Evolutionary conservation across 2,329 filamentous ascomycete genomes (phyloP).

Genomic region (Nemania sp.): DNA sequence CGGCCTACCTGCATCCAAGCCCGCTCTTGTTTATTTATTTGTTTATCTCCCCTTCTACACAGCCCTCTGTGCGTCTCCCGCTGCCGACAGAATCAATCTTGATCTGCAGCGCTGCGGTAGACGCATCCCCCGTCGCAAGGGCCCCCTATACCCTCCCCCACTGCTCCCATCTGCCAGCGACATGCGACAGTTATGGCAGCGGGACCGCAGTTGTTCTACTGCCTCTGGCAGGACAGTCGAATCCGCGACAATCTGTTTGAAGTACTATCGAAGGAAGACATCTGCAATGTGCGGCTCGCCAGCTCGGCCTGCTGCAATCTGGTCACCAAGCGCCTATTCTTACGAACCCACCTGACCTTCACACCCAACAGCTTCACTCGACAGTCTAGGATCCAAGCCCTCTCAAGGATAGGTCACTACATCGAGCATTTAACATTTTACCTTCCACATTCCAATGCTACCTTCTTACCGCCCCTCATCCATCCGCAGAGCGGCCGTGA

Average conservation of each 20-base stretch:
- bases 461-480: conserved; percentile 82
- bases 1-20: conserved; percentile 25
- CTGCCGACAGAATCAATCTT: conserved; percentile 18
- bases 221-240: conserved; percentile 56
- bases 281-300: conserved; percentile 65
- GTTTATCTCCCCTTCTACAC: conserved; percentile 21
- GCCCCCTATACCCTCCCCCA: conserved; percentile 20
- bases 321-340: conserved; percentile 70
- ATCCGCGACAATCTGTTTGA: conserved; percentile 56
- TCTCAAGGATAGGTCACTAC: conserved; percentile 77
- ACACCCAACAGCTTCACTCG: conserved; percentile 75
- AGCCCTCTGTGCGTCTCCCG: conserved; percentile 18
- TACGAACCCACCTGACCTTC: conserved; percentile 70
- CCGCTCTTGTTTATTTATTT: conserved; percentile 24
- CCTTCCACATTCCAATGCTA: conserved; percentile 75
- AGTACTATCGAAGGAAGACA: conserved; percentile 53
- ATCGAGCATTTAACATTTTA: conserved; percentile 78
- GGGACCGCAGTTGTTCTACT: conserved; percentile 55
- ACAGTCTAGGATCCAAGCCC: conserved; percentile 70
- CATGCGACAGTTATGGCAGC: conserved; percentile 58
- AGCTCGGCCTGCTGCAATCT: conserved; percentile 72
- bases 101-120: conserved; percentile 25
- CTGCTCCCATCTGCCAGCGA: conserved; percentile 39
- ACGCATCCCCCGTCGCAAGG: conserved; percentile 19
- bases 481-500: conserved; percentile 77